Base-by-base conservation (phyloP, 2,329 filamentous ascomycete genomes). In the Fusarium veterinarium region DNA sequence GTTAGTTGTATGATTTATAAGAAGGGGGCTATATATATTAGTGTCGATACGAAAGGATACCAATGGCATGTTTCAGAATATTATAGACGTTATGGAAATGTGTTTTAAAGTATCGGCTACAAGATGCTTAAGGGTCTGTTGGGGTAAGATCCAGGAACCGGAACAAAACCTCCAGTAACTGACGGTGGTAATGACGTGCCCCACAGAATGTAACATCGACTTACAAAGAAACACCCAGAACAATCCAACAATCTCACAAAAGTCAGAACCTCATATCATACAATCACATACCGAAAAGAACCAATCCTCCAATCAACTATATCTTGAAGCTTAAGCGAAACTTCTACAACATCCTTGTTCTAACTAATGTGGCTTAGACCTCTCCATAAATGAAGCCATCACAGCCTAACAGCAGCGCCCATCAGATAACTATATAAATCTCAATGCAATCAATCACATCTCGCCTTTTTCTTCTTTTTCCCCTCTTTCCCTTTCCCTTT, bases 1-100 rank as follows among this genome's bases (percentile, higher is more conserved):
- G 66, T 64, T 61, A 51, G 66, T 69, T 61, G 69, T 49, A 64
- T 67, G 61, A 65, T 64, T 73, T 69, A 68, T 55, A 37, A 71
- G 58, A 51, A 67, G 40, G 45, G 49, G 42, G 41, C 17, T 31
- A 51, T 62, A 35, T 61, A 48, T 31, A 40, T 38, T 40, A 64
- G 33, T 74, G 25, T 40, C 45, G 44, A 71, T 28, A 67, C 59
- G 37, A 61, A 67, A 67, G 66, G 60, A 73, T 74, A 74, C 71
- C 71, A 74, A 61, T 60, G 59, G 28, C 49, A 72, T 59, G 52
- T 38, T 66, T 58, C 23, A 20, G 49, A n/a, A 20, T 67, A 23
- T 31, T 41, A 48, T 44, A 67, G 62, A 67, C 13, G 33, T 30
- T 44, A 64, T 37, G 13, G 20, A 53, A 31, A n/a, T 31, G 42